Base-by-base conservation (phyloP, 441 rosid genomes). In the Populus tomentosa region DNA sequence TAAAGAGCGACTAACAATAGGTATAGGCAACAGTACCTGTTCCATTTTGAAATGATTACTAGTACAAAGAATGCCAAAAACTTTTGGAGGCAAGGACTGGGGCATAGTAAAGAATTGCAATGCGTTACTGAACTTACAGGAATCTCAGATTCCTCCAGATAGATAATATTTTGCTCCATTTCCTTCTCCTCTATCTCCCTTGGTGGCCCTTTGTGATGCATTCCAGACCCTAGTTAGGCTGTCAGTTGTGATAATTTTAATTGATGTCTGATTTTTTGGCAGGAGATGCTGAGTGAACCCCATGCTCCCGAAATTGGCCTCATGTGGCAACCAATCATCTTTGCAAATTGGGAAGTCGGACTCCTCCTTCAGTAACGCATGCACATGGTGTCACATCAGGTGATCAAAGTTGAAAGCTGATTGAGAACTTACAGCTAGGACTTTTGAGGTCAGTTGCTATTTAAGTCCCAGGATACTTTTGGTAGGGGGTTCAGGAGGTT, bases 281-380 rank as follows among this genome's bases (percentile, higher is more conserved):
- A 75, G 81, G 73, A 42, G 75, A 74, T 80, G 53, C 74, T 46
- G n/a, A 30, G 40, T 36, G 38, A n/a, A 62, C 16, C 6, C 16
- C 10, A 2, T 10, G 67, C 18, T 64, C 30, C 10, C 67, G 9
- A 53, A 53, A 53, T 2, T 59, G 70, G 56, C 21, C 26, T 53
- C 67, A 33, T n/a, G 4, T 61, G 63, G 71, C 74, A 36, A 20
- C 64, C 40, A 40, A 23, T 53, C 59, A 36, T 38, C 38, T 1
- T 21, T 30, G 36, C 40, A 77, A 59, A 74, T 61, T 67, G 74
- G 66, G 21, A 9, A 26, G 67, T 53, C 7, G 61, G 61, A 53
- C 61, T 30, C 20, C 67, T 13, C 7, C 28, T 63, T 64, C 67
- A 64, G 9, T 53, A 53, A 18, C 21, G 8, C 61, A 53, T 18